Evolutionary conservation across 495 filamentous ascomycete genomes (phyloP).

Genomic region (Penicillium robsamsonii): DNA sequence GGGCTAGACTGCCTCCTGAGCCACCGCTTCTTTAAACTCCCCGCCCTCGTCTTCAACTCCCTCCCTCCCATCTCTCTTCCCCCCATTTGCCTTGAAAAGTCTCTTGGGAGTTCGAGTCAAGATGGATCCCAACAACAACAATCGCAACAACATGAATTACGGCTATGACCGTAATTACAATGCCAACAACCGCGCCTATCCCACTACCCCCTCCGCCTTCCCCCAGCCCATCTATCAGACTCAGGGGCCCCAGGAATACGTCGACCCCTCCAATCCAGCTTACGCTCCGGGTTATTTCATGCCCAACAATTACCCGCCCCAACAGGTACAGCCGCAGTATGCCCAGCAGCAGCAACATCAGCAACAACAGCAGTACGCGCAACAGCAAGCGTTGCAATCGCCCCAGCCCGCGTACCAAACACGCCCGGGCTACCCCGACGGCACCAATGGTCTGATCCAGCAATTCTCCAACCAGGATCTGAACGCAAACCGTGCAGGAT

Average conservation of each 20-base stretch:
- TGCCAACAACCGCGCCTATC: constrained; percentile 78
- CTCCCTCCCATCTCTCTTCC: constrained; percentile 12
- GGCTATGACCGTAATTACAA: constrained; percentile 63
- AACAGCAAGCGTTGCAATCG: constrained; percentile 48
- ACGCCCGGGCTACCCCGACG: constrained; percentile 53
- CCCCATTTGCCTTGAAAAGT: constrained; percentile 11
- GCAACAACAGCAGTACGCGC: constrained; percentile 63
- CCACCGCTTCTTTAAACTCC: constrained; percentile 38
- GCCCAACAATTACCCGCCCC: constrained; percentile 52
- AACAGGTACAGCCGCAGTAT: constrained; percentile 53
- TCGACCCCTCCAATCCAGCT: constrained; percentile 46
- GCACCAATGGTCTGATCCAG: constrained; percentile 79
- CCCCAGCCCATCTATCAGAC: constrained; percentile 82
- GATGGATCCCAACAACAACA: constrained; percentile 56
- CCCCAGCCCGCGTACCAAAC: constrained; percentile 51
- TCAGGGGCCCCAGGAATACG: constrained; percentile 56
- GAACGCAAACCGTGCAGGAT: constrained; percentile 62
- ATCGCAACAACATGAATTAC: constrained; percentile 72
- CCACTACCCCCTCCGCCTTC: constrained; percentile 94
- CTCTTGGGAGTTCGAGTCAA: constrained; percentile 22
- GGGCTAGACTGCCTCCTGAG: constrained; percentile 33
- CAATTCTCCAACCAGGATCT: constrained; percentile 98
- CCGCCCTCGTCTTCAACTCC: constrained; percentile 31
- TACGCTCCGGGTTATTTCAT: constrained; percentile 65
- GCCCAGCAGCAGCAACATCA: constrained; percentile 50